Base-by-base conservation (phyloP, 2,329 filamentous ascomycete genomes). In the Scedosporium minutisporum region DNA sequence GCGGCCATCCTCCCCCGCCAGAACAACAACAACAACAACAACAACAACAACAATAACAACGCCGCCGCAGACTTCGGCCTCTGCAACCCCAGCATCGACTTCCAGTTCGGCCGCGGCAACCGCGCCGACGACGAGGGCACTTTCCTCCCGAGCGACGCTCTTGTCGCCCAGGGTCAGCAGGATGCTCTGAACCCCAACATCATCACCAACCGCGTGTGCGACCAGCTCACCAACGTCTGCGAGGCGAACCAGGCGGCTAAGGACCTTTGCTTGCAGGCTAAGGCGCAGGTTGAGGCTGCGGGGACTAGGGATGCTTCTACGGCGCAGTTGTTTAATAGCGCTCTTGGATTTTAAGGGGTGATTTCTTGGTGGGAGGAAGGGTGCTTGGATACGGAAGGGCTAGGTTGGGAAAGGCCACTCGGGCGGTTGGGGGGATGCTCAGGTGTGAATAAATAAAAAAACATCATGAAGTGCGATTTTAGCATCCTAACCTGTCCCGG, bases 121-220 rank as follows among this genome's bases (percentile, higher is more conserved):
- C 83, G 85, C 63, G 74, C 78, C 14, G 78, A 78, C 18, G 77
- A 76, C 63, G 86, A 88, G 72, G 85, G 82, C 73, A 88, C 87
- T 58, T 90, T 89, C 82, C 84, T 87, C 72, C 81, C 87, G 59
- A 80, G 80, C 57, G 87, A 89, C 70, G 75, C 83, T 7, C 74
- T 82, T n/a, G 80, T 87, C 63, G 81, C 83, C 66, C 76, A 84
- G 69, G 69, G 71, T 62, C 86, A 89, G 73, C 74, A 84, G 68
- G 87, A 89, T 70, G 86, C 86, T 6, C 77, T 89, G 57, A 89
- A 89, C 81, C 86, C 86, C 63, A 83, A 84, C 77, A 89, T 89
- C 78, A 89, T 89, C 77, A 87, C 85, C 71, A 88, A 87, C 79
- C 82, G 85, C 65, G 85, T 89, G 72, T 86, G 84, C 73, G 86